A percentile compares a stretch with the other conserved stretches of the same genome.
Conservation (phyloP, 73 alveolate genomes). For the Uronychia setigera region DNA sequence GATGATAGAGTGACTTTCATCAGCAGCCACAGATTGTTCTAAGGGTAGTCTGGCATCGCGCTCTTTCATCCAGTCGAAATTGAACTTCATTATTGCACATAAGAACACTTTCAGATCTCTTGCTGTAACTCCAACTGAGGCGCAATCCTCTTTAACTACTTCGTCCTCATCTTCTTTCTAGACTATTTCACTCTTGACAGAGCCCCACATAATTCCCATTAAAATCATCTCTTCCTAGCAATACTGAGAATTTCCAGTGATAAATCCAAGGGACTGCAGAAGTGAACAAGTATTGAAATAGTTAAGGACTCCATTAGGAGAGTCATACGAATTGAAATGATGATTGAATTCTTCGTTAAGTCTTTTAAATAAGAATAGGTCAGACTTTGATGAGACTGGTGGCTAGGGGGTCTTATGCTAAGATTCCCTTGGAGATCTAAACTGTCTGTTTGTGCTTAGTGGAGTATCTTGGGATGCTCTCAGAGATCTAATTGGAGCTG, state of each 20-base stretch:
- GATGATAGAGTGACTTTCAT: neutral
- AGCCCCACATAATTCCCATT: neutral
- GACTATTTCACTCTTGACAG: neutral
- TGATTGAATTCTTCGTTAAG: neutral
- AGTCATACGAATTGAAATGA: neutral
- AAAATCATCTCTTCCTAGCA: neutral
- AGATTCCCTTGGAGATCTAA: neutral
- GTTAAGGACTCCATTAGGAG: neutral
- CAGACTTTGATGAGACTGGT: neutral
- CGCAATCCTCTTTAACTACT: neutral
- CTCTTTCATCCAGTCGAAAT: conserved; percentile 21
- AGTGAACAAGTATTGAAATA: neutral
- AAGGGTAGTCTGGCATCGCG: neutral
- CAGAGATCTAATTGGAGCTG: neutral
- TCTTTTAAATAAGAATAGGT: neutral
- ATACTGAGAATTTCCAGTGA: neutral
- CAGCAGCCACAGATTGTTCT: no score
- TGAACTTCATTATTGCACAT: conserved; percentile 29
- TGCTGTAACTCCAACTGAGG: no score
- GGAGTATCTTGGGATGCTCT: neutral
- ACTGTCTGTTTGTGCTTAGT: neutral
- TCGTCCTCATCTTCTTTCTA: neutral
- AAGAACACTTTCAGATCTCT: conserved; percentile 32
- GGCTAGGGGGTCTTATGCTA: neutral
- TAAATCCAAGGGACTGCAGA: neutral